These are phyloP conservation scores for Agarophyton chilense DNA, from an alignment of 23 red algal species.

Conservation along the genomic window DNA sequence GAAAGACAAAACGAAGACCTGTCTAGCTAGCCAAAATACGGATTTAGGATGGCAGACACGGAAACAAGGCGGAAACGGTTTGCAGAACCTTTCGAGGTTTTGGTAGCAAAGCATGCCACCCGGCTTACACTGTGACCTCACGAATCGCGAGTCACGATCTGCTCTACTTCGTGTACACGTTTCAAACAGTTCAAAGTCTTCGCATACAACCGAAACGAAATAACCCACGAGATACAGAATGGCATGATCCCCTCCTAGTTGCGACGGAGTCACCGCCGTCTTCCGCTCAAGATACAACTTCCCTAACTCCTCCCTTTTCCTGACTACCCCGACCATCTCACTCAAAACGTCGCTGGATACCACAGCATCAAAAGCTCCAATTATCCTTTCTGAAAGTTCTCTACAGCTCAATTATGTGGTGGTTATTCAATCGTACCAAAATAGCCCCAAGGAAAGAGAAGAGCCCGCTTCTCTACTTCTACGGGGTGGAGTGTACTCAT, in stretches of 20 bases:
- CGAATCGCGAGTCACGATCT: background rate
- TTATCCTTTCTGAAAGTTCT: background rate
- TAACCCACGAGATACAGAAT: background rate
- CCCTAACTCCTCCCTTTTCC: no score
- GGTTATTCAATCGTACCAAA: slow-evolving; percentile 10
- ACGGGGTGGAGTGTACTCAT: slow-evolving; percentile 97
- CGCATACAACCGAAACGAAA: background rate
- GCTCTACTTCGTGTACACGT: background rate
- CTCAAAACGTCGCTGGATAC: background rate
- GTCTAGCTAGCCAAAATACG: no score
- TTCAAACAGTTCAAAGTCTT: background rate
- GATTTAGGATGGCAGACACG: no score
- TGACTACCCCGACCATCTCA: background rate
- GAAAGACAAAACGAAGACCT: no score
- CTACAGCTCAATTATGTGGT: background rate
- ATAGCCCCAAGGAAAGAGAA: slow-evolving; percentile 44
- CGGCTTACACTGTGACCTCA: slow-evolving; percentile 20
- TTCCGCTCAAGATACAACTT: no score
- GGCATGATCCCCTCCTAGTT: background rate
- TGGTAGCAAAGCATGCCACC: background rate
- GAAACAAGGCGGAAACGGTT: no score
- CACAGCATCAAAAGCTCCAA: background rate
- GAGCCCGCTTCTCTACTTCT: slow-evolving; percentile 92
- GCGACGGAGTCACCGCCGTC: background rate
- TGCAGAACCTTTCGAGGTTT: no score